Conservation (phyloP, 768 basidiomycete genomes). For the Leccinum boreale region DNA sequence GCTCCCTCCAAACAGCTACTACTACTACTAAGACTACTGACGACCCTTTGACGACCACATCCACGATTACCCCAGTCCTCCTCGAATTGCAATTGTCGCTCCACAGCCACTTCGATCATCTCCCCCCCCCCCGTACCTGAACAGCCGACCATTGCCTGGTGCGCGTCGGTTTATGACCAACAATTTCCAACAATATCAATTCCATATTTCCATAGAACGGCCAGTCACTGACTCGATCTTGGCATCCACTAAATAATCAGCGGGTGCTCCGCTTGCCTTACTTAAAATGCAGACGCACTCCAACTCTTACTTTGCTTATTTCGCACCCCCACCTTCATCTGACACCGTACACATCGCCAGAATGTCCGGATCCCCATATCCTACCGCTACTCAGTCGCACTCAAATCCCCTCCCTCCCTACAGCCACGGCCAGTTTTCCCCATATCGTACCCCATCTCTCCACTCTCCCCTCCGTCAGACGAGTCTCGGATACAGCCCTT, state of each 20-base stretch:
- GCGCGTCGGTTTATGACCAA: constrained; percentile 33
- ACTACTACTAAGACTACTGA: constrained; percentile 8
- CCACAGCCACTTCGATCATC: constrained; percentile 34
- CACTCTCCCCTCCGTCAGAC: constrained; percentile 13
- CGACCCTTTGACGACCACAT: constrained; percentile 29
- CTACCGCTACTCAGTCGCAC: constrained; percentile 15
- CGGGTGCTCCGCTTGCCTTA: constrained; percentile 8
- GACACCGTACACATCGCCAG: constrained; percentile 11
- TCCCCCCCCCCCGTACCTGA: constrained; percentile 28
- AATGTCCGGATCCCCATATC: constrained; percentile 26
- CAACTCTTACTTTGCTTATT: constrained; percentile 20
- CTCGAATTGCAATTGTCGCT: constrained; percentile 29
- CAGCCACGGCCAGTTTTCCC: constrained; percentile 21
- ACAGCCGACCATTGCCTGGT: constrained; percentile 28
- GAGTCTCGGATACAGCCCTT: constrained; percentile 31
- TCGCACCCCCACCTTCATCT: constrained; percentile 21
- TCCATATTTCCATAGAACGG: constrained; percentile 34
- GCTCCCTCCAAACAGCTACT: background rate
- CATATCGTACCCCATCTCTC: constrained; percentile 20
- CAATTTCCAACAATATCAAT: constrained; percentile 34
- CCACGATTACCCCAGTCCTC: constrained; percentile 6
- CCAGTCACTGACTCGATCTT: constrained; percentile 16
- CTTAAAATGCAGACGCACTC: constrained; percentile 31
- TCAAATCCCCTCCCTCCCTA: constrained; percentile 14
- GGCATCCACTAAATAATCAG: constrained; percentile 18